phyloP scores from a whole-genome alignment of 345 rosid species.

The Linum tenue region DNA sequence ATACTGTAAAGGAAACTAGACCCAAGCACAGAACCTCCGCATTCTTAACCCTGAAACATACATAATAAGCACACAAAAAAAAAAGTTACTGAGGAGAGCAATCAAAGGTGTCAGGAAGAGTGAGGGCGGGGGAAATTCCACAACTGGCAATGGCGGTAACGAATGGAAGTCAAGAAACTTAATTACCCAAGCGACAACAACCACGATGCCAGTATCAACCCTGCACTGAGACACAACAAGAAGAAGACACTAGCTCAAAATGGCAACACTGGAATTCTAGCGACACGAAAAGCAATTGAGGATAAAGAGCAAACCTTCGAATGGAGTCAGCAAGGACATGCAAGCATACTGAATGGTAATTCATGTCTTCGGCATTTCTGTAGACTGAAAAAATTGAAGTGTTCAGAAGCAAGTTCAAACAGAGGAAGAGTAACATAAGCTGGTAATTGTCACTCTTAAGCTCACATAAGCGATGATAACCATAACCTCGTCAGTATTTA shows the following conservation, averaged over 20 bases:
- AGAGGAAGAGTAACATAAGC: not conserved
- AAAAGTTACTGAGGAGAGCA: constrained; percentile 5
- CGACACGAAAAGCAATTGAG: constrained; percentile 1
- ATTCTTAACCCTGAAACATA: constrained; percentile 64
- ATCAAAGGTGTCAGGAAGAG: not conserved
- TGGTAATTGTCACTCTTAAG: too few species aligned
- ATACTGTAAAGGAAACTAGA: constrained; percentile 67
- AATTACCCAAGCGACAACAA: constrained; percentile 81
- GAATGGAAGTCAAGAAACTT: constrained; percentile 10
- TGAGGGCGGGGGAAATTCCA: not conserved
- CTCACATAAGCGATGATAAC: too few species aligned
- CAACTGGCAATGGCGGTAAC: not conserved
- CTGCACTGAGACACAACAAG: constrained; percentile 68
- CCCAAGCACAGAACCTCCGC: constrained; percentile 95
- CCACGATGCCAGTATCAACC: constrained; percentile 95
- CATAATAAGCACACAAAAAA: not conserved
- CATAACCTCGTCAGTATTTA: too few species aligned
- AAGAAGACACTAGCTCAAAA: constrained; percentile 29
- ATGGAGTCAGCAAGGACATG: constrained; percentile 92
- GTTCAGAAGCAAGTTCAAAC: not conserved
- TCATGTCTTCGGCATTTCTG: constrained; percentile 97
- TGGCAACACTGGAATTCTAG: constrained; percentile 2
- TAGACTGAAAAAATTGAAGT: constrained; percentile 44
- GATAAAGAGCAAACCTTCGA: constrained; percentile 48
- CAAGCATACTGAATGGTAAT: constrained; percentile 84